A percentile compares a stretch with the other conserved stretches of the same genome.
Conservation (phyloP, 345 rosid species). For the Physaria fendleri region DNA sequence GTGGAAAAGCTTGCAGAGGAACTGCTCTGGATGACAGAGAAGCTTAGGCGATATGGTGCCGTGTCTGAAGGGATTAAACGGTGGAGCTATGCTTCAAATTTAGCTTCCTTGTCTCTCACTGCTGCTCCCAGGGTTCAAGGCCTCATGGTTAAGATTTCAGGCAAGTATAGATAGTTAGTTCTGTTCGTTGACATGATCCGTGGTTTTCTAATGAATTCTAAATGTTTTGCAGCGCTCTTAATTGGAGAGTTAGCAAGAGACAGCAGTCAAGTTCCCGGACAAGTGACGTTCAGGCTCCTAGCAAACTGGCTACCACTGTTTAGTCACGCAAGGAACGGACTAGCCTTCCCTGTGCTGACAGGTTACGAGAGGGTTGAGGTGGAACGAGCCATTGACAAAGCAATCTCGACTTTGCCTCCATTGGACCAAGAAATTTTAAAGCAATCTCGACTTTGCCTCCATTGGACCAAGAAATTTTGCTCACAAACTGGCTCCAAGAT, state of each 20-base stretch:
- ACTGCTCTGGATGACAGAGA: slow-evolving; percentile 53
- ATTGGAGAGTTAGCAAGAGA: slow-evolving; percentile 44
- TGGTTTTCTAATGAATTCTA: background rate
- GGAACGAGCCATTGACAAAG: slow-evolving; percentile 59
- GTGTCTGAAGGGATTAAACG: slow-evolving; percentile 56
- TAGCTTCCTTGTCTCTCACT: slow-evolving; percentile 54
- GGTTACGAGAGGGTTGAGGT: slow-evolving; percentile 53
- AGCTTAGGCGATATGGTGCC: slow-evolving; percentile 46
- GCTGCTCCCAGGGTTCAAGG: slow-evolving; percentile 66
- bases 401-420: slow-evolving; percentile 44
- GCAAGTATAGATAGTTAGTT: slow-evolving; percentile 25
- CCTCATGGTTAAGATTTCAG: slow-evolving; percentile 53
- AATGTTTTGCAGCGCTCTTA: slow-evolving; percentile 39
- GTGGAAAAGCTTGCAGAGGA: slow-evolving; percentile 77
- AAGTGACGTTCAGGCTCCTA: slow-evolving; percentile 60
- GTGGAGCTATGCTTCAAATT: slow-evolving; percentile 61
- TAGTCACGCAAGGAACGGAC: slow-evolving; percentile 55
- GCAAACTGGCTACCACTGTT: slow-evolving; percentile 56
- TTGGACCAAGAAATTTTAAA: too few relatives aligned
- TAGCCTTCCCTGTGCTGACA: slow-evolving; percentile 45
- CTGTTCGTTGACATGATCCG: background rate
- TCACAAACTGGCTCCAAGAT: slow-evolving; percentile 69
- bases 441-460: too few relatives aligned
- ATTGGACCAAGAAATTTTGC: slow-evolving; percentile 63
- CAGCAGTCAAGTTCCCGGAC: slow-evolving; percentile 25